A percentile compares a stretch with the other conserved stretches of the same genome.
These are phyloP conservation scores for Penicillium janthinellum DNA, from an alignment of 2,329 filamentous ascomycete genomes.

Conservation along the genomic window DNA sequence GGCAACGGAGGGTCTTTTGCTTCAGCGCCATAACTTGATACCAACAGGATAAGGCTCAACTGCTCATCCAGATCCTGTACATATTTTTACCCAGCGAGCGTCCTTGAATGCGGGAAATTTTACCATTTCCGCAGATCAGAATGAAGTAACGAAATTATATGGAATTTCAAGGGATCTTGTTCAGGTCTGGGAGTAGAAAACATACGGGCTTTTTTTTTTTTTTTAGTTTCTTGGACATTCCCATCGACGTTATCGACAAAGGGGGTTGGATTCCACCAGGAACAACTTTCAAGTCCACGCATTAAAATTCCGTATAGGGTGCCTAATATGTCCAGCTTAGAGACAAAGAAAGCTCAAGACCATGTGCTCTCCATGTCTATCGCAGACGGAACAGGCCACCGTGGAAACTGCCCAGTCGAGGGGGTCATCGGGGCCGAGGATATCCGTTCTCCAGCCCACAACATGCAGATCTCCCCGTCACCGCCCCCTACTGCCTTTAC, in stretches of 20 bases:
- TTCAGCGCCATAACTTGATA: conserved; percentile 25
- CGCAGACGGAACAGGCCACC: not conserved
- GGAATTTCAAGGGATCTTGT: not conserved
- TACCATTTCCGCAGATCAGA: not conserved
- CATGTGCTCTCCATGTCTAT: too few relatives aligned
- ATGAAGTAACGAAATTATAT: conserved; percentile 2
- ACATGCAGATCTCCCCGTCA: conserved; percentile 18
- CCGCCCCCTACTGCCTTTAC: conserved; percentile 12
- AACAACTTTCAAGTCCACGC: too few relatives aligned
- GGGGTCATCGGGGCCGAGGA: conserved; percentile 13
- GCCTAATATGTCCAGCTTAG: too few relatives aligned
- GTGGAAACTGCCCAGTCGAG: not conserved
- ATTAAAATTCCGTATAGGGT: too few relatives aligned
- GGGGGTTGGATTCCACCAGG: not conserved
- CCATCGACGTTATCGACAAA: not conserved
- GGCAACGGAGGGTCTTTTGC: conserved; percentile 11
- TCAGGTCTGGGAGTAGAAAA: too few relatives aligned
- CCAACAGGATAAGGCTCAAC: conserved; percentile 14
- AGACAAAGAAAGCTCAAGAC: too few relatives aligned
- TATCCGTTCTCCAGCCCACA: conserved; percentile 15
- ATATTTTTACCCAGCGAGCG: conserved; percentile 8
- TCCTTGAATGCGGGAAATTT: not conserved
- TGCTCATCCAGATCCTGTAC: conserved; percentile 17
- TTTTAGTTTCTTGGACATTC: not conserved
- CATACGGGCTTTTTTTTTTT: not conserved